Base-by-base conservation (phyloP, 139 green algal species). In the Parachlorella kessleri region DNA sequence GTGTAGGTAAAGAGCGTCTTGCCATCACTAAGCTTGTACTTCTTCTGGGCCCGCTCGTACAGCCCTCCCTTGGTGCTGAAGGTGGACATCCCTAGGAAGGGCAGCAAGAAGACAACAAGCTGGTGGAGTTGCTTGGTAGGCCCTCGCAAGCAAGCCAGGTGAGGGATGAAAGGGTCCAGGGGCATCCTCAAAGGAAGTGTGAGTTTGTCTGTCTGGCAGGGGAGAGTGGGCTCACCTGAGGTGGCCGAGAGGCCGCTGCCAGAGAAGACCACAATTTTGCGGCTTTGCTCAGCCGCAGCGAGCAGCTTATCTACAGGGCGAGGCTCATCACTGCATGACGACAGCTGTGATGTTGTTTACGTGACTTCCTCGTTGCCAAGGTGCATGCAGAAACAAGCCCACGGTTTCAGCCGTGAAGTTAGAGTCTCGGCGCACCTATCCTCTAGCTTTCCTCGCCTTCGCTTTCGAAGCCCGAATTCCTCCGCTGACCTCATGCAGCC, bases 1-100 rank as follows among this genome's bases (percentile, higher is more conserved):
- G 76, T 74, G 78, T 95, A 96, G 30, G 90, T 94, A 84, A 98
- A 98, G 0, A 98, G 89, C 77, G 88, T 90, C 55, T 95, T 96
- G 79, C 94, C 94, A 70, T 98, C 89, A 28, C 69, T 28, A 4
- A 98, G 86, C 35, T 91, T 88, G 77, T 95, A 97, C 38, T 80
- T 78, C 78, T 91, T 90, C 23, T 86, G 73, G 1, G 94, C 94
- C 3, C 88, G 80, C 77, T 97, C 94, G 66, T 98, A 98, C 53
- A 98, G 77, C 4, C 94, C 94, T 28, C 92, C 91, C 24, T 85
- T 87, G 0, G 92, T 96, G 76, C 74, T 93, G 84, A 98, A 98
- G 36, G 94, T 98, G 3, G 91, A 96, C 91, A 98, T 96, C 71
- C 94, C 94, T 94, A 88, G 35, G 10, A 5, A 55, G 8, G 70